Conservation (phyloP, 192 early-diverging fungal species). For the Coemansia sp. region DNA sequence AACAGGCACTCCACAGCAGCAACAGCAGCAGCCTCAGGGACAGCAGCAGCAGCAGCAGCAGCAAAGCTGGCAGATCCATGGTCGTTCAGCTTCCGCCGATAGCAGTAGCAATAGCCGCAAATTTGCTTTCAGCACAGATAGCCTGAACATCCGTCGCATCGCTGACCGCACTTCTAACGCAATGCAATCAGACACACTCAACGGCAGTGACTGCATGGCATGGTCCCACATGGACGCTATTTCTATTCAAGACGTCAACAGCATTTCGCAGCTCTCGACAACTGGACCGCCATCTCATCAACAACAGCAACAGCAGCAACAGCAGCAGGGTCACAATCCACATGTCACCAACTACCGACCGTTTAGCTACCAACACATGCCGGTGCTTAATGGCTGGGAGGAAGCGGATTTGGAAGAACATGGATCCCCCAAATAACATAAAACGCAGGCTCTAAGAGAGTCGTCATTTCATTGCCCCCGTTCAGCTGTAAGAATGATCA, state of each 20-base stretch:
- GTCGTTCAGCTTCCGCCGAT: conserved; percentile 7
- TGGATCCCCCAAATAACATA: background rate
- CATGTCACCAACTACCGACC: background rate
- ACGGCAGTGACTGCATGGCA: conserved; percentile 36
- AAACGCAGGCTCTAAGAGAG: too few species aligned
- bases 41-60: background rate
- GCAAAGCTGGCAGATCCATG: background rate
- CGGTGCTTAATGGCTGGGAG: conserved; percentile 44
- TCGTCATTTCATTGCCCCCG: too few species aligned
- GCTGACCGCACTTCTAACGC: conserved; percentile 37
- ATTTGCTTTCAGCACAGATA: conserved; percentile 23
- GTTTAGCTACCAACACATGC: conserved; percentile 12
- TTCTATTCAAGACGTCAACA: conserved; percentile 22
- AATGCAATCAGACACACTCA: conserved; percentile 39
- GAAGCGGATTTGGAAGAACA: conserved; percentile 38
- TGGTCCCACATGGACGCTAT: conserved; percentile 46
- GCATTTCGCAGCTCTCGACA: conserved; percentile 22
- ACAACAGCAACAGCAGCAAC: background rate
- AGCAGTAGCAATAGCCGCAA: conserved; percentile 10
- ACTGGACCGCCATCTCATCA: conserved; percentile 6
- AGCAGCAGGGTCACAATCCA: background rate
- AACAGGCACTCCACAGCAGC: background rate
- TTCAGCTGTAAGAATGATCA: background rate
- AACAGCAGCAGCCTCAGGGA: background rate
- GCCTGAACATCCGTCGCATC: conserved; percentile 30